A percentile compares a stretch with the other conserved stretches of the same genome.
Conservation (phyloP, 441 rosid genomes). For the Arabidopsis hybrid region DNA sequence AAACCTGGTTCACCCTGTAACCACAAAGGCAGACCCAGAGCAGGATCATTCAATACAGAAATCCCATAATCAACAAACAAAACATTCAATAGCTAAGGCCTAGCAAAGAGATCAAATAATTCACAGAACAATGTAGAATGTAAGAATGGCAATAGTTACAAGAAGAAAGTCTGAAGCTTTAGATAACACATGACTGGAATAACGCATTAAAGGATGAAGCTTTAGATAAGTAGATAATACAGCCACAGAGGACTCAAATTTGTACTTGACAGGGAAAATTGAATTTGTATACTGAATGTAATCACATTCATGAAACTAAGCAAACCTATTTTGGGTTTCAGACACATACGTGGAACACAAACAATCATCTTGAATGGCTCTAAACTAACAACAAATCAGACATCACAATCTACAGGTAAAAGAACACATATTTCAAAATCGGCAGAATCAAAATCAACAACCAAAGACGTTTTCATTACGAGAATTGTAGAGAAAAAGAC, state of each 20-base stretch:
- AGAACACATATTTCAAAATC: background rate
- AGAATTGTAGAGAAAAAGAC: slow-evolving; percentile 48
- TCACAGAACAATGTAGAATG: background rate
- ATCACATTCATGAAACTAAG: slow-evolving; percentile 14
- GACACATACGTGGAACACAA: slow-evolving; percentile 32
- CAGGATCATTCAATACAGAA: slow-evolving; percentile 10
- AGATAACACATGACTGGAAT: background rate
- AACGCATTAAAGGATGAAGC: slow-evolving; percentile 11
- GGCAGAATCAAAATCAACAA: background rate
- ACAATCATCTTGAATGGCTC: slow-evolving; percentile 17
- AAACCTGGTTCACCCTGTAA: slow-evolving; percentile 97
- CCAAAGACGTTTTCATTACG: background rate
- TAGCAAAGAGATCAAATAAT: background rate
- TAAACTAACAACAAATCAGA: slow-evolving; percentile 19
- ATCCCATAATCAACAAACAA: background rate
- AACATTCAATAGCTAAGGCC: background rate
- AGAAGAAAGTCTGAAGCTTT: slow-evolving; percentile 32
- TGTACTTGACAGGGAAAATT: background rate
- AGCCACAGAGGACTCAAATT: background rate
- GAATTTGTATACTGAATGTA: background rate
- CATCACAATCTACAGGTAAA: slow-evolving; percentile 4
- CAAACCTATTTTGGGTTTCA: slow-evolving; percentile 4
- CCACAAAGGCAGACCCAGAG: slow-evolving; percentile 18
- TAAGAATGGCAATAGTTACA: slow-evolving; percentile 3
- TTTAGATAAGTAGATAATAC: slow-evolving; percentile 11